Conservation (phyloP, 2,329 filamentous ascomycete genomes). For the Lasiodiplodia sp. region DNA sequence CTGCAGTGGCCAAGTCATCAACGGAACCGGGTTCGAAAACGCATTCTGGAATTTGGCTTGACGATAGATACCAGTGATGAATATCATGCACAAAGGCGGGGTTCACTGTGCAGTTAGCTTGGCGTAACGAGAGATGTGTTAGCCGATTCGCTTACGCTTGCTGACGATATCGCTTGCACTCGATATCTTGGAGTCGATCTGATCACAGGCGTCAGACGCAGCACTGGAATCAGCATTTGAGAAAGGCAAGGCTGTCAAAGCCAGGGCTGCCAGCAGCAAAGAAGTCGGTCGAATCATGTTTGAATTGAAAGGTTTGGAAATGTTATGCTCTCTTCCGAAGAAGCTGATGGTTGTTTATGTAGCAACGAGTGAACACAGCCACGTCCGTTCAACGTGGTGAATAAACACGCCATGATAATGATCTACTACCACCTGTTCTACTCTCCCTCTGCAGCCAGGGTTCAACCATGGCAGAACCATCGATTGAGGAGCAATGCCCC, state of each 20-base stretch:
- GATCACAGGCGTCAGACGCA: neutral
- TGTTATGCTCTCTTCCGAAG: neutral
- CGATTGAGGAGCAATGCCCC: too few species aligned
- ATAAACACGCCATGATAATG: neutral
- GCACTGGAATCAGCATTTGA: neutral
- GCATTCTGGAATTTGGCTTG: neutral
- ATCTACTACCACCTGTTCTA: neutral
- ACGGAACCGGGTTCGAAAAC: neutral
- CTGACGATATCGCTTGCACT: conserved; percentile 1
- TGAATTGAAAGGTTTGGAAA: neutral
- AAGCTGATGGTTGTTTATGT: neutral
- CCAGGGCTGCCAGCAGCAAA: neutral
- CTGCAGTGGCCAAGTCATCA: conserved; percentile 2
- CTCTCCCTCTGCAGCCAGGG: neutral
- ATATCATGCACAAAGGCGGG: neutral
- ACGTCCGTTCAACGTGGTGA: neutral
- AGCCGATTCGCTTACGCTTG: neutral
- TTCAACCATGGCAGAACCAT: neutral
- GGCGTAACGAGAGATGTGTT: neutral
- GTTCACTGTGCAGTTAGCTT: neutral
- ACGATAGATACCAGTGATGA: conserved; percentile 19
- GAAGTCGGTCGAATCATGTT: neutral
- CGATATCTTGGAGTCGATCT: conserved; percentile 7
- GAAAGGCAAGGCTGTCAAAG: neutral
- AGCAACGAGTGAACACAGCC: neutral